Evolutionary conservation across 129 eudicot species (phyloP), one percentile per base, ranked within the genome.

Genomic region (Chrysanthemum seticuspe): DNA sequence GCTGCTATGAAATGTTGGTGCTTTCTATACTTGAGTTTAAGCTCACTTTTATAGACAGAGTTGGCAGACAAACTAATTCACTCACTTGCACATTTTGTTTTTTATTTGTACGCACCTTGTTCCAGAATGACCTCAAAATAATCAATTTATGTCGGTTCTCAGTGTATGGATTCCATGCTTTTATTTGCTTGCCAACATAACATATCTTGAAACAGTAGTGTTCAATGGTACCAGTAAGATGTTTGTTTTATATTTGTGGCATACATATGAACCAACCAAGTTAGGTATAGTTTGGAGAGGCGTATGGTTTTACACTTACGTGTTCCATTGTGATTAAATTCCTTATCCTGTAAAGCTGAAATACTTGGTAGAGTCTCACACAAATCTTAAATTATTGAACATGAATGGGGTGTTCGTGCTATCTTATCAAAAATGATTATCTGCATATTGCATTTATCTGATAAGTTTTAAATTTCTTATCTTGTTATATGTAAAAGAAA

Each of bases 21-120:
- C 27, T 21, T 55, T 50, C 57, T 54, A 45, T 74, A 52, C 15
- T 54, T 56, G 51, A 10, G 16, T 57, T 12, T 48, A 21, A 12
- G 62, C 53, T 16, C 29, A 10, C n/a, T 76, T 67, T 58, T 76
- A 76, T 76, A 71, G 14, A 58, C 75, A 71, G 55, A 71, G 40
- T 54, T 56, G 34, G 51, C 25, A 16, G 55, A 5, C 71, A 47
- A 66, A 47, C 50, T 67, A 13, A n/a, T 61, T 27, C 66, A 9
- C 47, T 25, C 16, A 10, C 12, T 18, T 48, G 36, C 45, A 25
- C 15, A 0, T 8, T 61, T 23, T 61, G 21, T 10, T 23, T n/a
- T 16, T 5, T 58, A 18, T 57, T 31, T 6, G 63, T 15, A 23
- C 12, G 62, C 19, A 8, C 45, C 45, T 36, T 6, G 45, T 36